Conservation (phyloP, 2,329 filamentous ascomycete genomes). For the Amesomyces nigricolor region DNA sequence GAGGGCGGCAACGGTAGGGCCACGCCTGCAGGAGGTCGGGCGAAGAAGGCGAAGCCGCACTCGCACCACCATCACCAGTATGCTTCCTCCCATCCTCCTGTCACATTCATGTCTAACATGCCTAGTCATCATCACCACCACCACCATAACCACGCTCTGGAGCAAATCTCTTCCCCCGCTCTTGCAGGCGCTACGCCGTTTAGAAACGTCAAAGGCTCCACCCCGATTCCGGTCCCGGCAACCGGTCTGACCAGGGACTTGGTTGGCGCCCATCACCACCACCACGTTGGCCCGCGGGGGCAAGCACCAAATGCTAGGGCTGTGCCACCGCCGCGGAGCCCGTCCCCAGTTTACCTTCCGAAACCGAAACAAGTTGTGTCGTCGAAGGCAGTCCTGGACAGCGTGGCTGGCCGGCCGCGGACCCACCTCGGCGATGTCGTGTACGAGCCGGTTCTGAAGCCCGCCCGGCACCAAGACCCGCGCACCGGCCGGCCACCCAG, state of each 20-base stretch:
- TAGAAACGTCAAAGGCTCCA: constrained; percentile 45
- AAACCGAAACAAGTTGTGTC: constrained; percentile 62
- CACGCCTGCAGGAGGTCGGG: constrained; percentile 51
- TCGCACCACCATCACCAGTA: constrained; percentile 63
- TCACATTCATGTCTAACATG: constrained; percentile 19
- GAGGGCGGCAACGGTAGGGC: constrained; percentile 60
- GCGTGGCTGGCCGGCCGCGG: constrained; percentile 64
- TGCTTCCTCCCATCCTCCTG: constrained; percentile 32
- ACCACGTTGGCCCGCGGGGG: constrained; percentile 41
- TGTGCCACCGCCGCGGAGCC: constrained; percentile 31
- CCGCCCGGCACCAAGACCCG: constrained; percentile 44
- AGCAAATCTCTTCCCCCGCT: constrained; percentile 41
- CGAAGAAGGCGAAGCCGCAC: constrained; percentile 64
- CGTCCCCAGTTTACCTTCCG: constrained; percentile 43
- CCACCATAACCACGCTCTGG: constrained; percentile 41
- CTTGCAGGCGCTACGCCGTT: constrained; percentile 40
- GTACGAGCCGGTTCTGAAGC: constrained; percentile 64
- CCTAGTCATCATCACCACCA: constrained; percentile 53
- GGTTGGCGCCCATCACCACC: constrained; percentile 44
- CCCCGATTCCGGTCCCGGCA: constrained; percentile 41
- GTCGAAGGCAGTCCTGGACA: constrained; percentile 65
- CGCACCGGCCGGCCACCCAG: constrained; percentile 43
- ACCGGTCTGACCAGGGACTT: constrained; percentile 35
- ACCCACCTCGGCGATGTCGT: constrained; percentile 79
- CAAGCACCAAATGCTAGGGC: constrained; percentile 23